Evolutionary conservation across 345 rosid genomes (phyloP), one percentile per base, ranked within the genome.

Genomic region (Salix suchowensis): DNA sequence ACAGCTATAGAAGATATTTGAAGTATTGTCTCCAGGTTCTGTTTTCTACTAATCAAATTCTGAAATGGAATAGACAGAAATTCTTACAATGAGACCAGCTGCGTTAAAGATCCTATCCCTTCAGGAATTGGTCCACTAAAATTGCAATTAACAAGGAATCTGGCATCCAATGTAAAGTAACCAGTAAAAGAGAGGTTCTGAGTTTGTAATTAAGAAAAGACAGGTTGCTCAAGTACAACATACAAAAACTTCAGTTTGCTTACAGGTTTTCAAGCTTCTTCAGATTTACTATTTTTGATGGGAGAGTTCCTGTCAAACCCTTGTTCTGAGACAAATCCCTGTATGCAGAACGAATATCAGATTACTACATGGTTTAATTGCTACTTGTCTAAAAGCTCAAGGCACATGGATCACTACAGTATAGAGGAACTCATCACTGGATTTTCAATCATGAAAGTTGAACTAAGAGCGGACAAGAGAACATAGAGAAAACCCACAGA

Each of bases 261-360:
- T 39, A 46, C 46, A 68, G 71, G 10, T 19, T 39, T 24, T 68
- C 11, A 40, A 68, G 66, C 26, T 72, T 72, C 50, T 55, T 72
- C 67, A 72, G 39, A 14, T 72, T 72, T 19, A 58, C 75, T 15
- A 72, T 72, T 37, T 67, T 9, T 24, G 75, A 1, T 72, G 75
- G 75, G 11, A 72, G 66, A 36, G 0, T 14, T 39, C 75, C 75
- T 72, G 19, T 72, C 50, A 72, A 34, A 36, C 52, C 67, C 21
- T 30, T 34, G 75, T 72, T 72, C 13, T 21, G 50, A 37, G 75
- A 72, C 26, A 72, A 58, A 39, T 72, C 75, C 68, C 68, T 65
- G 68, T 5, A 16, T 32, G 42, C 18, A 65, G 21, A 65, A 15
- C 37, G 32, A 0, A 65, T 44, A 44, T 44, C 48, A 44, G 48